A percentile compares a stretch with the other conserved stretches of the same genome.
phyloP scores from a whole-genome alignment of 2,329 filamentous ascomycete genomes.

The Hypoxylon sp. region DNA sequence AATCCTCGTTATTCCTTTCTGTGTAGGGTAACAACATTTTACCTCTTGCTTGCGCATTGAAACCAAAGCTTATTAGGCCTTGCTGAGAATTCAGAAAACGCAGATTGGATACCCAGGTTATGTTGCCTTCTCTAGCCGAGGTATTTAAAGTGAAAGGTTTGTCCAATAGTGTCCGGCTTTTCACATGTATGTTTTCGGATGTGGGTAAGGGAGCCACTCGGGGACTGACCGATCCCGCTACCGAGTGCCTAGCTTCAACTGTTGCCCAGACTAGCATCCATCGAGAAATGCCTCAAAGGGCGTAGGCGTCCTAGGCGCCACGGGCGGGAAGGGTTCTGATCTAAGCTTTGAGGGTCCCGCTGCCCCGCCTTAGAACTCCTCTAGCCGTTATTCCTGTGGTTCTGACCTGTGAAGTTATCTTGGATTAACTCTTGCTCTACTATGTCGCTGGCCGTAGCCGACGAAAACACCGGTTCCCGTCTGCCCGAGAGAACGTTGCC shows the following conservation, averaged over 20 bases:
- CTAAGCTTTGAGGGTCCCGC: background rate
- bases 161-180: constrained; percentile 14
- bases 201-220: constrained; percentile 7
- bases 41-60: constrained; percentile 8
- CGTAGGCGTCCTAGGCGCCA: constrained; percentile 3
- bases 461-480: constrained; percentile 50
- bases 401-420: background rate
- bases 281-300: constrained; percentile 8
- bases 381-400: background rate
- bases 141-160: constrained; percentile 7
- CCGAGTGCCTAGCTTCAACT: constrained; percentile 1
- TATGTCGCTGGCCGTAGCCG: constrained; percentile 14
- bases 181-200: constrained; percentile 1
- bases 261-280: constrained; percentile 1
- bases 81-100: constrained; percentile 11
- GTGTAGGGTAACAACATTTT: background rate
- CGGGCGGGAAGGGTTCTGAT: constrained; percentile 13
- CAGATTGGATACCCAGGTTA: background rate
- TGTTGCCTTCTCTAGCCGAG: constrained; percentile 24
- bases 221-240: constrained; percentile 5
- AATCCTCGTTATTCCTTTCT: background rate
- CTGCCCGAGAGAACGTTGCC: constrained; percentile 54
- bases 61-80: constrained; percentile 6
- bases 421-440: constrained; percentile 6
- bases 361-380: background rate